Evolutionary conservation across 352 stramenopile species (phyloP).

Genomic region (Globisporangium apiculatum): DNA sequence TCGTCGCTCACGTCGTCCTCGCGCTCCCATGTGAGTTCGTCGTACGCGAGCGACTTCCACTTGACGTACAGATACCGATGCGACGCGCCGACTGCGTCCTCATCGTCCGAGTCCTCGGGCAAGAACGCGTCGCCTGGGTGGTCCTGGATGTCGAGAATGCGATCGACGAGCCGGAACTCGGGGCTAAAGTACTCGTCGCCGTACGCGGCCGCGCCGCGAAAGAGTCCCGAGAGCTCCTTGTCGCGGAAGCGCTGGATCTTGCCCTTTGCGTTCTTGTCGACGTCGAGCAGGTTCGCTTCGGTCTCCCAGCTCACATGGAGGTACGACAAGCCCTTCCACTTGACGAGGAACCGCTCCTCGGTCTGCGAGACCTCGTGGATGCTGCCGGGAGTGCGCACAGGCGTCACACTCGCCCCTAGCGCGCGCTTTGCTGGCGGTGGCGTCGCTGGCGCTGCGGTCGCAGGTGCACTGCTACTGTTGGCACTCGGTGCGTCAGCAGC

Average conservation of each 20-base stretch:
- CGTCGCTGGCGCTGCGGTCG: slow-evolving; percentile 5
- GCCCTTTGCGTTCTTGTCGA: slow-evolving; percentile 78
- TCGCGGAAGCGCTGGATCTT: slow-evolving; percentile 86
- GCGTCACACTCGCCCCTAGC: neutral
- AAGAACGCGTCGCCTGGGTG: slow-evolving; percentile 63
- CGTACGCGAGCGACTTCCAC: slow-evolving; percentile 97
- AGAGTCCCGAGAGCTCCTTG: slow-evolving; percentile 48
- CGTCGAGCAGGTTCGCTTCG: slow-evolving; percentile 71
- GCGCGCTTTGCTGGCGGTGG: neutral
- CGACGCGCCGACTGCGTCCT: slow-evolving; percentile 20
- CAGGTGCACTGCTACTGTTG: neutral
- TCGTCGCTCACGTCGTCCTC: slow-evolving; percentile 93
- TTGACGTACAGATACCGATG: slow-evolving; percentile 97
- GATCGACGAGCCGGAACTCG: slow-evolving; percentile 85
- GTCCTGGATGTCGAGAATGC: slow-evolving; percentile 83
- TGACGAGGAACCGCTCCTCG: slow-evolving; percentile 81
- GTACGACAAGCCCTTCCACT: slow-evolving; percentile 88
- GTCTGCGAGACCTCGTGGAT: slow-evolving; percentile 15
- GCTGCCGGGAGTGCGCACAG: slow-evolving; percentile 4
- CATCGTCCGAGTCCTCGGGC: slow-evolving; percentile 34
- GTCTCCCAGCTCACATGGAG: slow-evolving; percentile 89
- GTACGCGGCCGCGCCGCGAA: slow-evolving; percentile 32
- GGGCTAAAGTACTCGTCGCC: slow-evolving; percentile 90
- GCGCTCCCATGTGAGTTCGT: slow-evolving; percentile 97
- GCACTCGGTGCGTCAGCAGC: neutral